Evolutionary conservation across 2,329 filamentous ascomycete genomes (phyloP), one percentile per base, ranked within the genome.

Genomic region (Aspergillus novofumigatus): DNA sequence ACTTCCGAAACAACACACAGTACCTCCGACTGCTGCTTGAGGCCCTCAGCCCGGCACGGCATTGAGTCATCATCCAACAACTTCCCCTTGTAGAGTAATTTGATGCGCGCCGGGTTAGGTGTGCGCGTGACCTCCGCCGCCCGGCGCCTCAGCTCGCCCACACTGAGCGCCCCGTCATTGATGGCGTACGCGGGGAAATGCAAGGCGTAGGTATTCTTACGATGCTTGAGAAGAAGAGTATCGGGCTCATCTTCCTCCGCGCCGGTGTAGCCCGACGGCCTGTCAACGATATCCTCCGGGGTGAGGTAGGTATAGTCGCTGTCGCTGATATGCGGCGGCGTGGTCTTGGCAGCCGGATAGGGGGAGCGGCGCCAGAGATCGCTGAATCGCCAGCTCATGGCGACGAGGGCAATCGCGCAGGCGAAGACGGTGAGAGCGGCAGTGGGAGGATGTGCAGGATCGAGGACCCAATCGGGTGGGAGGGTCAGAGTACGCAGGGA

Each of bases 1-100:
- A 68, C 69, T 49, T 77, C 74, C 4, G 75, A 76, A 28, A 80
- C 73, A 42, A 80, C 77, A 53, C 75, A 78, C 54, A 78, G 65
- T 51, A 80, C 71, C 62, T 79, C 75, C 3, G 77, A 79, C 52
- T 80, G 72, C 59, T 80, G 78, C 60, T 80, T 80, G 38, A 80
- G 67, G 17, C 77, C 75, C 57, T 78, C 77, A 38, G 71, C 65
- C 58, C 73, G 75, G 55, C 77, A 76, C 9, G 74, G 64, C 44
- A 61, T 60, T 4, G 61, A 54, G 61, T 80, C 73, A 57, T 78
- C 68, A 53, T 75, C 76, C 51, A 81, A 64, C 38, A 78, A 59
- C 29, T 72, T 74, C 26, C 77, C 77, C 65, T 80, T 80, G 66
- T 80, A 81, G 4, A 80, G 67, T 38, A 81, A 59, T 54, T 73